Percentiles rank a stretch among this genome's conserved stretches.
phyloP scores from a whole-genome alignment of 179 eudicot species.

The Carnegiea gigantea region DNA sequence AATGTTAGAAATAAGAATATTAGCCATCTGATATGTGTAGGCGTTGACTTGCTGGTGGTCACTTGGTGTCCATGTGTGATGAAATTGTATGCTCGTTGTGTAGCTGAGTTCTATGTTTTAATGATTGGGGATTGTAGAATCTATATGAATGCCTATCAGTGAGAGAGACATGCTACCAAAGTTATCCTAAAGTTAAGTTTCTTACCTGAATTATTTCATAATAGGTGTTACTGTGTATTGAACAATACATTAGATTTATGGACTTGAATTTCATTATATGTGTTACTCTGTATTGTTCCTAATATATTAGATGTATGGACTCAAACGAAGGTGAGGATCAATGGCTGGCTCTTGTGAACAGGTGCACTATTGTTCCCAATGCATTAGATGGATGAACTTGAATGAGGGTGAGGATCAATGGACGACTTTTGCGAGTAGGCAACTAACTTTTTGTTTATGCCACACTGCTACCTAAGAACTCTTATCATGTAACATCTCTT shows the following conservation, averaged over 20 bases:
- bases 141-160: neutral
- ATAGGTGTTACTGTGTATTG: neutral
- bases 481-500: too few relatives aligned
- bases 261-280: neutral
- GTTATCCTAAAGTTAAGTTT: neutral
- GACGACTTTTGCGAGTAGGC: too few relatives aligned
- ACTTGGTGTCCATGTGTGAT: neutral
- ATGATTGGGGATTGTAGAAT: neutral
- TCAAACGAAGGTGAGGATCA: neutral
- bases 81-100: neutral
- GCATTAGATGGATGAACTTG: too few relatives aligned
- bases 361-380: too few relatives aligned
- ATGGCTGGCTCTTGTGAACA: neutral
- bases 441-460: neutral
- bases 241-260: too few relatives aligned
- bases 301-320: neutral
- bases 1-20: neutral
- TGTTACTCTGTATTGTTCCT: neutral
- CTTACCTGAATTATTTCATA: neutral
- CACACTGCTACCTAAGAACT: neutral
- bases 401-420: too few relatives aligned
- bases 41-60: neutral
- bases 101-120: neutral
- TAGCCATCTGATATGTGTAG: slow-evolving; percentile 2
- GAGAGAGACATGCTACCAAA: neutral